Conservation (phyloP, 805 yeast species). For the Kodamaea jinghongensis region DNA sequence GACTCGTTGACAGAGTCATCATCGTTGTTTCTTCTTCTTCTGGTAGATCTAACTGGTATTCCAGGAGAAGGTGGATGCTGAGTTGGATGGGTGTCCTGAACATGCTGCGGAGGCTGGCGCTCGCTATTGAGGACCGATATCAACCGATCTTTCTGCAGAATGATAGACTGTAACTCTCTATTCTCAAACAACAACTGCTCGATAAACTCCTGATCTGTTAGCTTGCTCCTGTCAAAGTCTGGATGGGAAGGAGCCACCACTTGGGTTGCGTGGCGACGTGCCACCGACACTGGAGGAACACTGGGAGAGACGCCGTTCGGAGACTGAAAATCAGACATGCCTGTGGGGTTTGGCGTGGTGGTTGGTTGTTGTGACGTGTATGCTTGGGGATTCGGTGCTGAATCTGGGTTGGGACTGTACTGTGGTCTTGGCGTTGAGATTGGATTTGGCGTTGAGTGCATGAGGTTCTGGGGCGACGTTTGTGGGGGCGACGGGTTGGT, state of each 20-base stretch:
- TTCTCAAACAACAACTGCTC: constrained; percentile 36
- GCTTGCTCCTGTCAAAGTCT: constrained; percentile 28
- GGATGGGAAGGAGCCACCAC: constrained; percentile 33
- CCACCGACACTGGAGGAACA: constrained; percentile 1
- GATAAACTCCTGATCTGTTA: constrained; percentile 30
- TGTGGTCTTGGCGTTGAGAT: background rate
- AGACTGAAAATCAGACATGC: too few species aligned
- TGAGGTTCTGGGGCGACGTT: too few species aligned
- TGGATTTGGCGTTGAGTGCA: background rate
- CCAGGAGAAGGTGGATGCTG: constrained; percentile 6
- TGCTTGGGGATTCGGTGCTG: too few species aligned
- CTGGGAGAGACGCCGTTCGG: too few species aligned
- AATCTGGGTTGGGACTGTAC: too few species aligned
- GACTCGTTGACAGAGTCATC: constrained; percentile 3
- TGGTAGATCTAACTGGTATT: constrained; percentile 21
- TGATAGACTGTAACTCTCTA: constrained; percentile 28
- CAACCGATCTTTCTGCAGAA: constrained; percentile 8
- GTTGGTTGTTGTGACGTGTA: background rate
- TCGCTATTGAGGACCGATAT: constrained; percentile 4
- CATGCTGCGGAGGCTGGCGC: background rate
- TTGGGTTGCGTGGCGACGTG: constrained; percentile 1
- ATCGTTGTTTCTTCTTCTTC: constrained; percentile 14
- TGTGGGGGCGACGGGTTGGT: too few species aligned
- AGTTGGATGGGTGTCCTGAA: background rate
- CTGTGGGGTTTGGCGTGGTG: too few species aligned